phyloP scores from a whole-genome alignment of 768 basidiomycete species.

The Boletus rufocinnamomeus region DNA sequence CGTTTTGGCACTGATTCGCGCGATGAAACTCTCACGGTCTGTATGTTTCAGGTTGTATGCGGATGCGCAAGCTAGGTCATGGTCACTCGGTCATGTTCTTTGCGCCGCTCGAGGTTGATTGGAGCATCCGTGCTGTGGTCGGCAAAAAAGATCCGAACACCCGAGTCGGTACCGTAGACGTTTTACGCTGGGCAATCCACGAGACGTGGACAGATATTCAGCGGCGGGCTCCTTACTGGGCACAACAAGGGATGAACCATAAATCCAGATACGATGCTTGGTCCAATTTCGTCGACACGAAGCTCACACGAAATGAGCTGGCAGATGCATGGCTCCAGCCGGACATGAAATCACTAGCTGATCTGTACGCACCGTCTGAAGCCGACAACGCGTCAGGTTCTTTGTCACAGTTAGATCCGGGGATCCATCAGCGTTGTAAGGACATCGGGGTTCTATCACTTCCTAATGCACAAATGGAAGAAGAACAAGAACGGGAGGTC shows the following conservation, averaged over 20 bases:
- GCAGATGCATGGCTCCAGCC: constrained; percentile 37
- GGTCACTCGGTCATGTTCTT: constrained; percentile 50
- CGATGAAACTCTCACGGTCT: not conserved
- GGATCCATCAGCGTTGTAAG: not conserved
- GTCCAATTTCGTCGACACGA: constrained; percentile 1
- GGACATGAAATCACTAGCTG: constrained; percentile 37
- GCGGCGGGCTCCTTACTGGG: not conserved
- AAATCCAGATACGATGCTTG: constrained; percentile 11
- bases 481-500: constrained; percentile 50
- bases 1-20: not conserved
- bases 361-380: constrained; percentile 31
- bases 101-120: constrained; percentile 42
- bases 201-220: constrained; percentile 37
- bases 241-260: constrained; percentile 31
- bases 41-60: constrained; percentile 47
- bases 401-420: no score
- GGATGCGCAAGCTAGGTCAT: constrained; percentile 48
- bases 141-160: constrained; percentile 4
- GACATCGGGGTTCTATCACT: constrained; percentile 12
- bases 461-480: constrained; percentile 31
- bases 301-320: not conserved
- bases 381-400: no score
- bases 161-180: constrained; percentile 24
- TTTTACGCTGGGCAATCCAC: constrained; percentile 45
- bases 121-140: constrained; percentile 32